Evolutionary conservation across 1,284 basidiomycete genomes (phyloP).

Genomic region (Sporisorium scitamineum): DNA sequence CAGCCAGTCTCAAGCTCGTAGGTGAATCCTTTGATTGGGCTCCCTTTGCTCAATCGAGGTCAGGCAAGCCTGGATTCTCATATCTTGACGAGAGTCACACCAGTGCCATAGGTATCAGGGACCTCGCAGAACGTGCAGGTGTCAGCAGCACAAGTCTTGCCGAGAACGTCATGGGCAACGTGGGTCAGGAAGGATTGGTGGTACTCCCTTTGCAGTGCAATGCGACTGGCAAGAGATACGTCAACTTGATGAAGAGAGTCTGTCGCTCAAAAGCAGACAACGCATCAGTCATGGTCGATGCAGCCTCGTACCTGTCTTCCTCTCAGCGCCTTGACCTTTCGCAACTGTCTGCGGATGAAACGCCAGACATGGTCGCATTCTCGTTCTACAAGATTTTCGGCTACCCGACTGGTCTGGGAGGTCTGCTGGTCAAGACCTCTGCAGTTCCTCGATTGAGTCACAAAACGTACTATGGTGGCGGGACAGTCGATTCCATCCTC

Average conservation of each 20-base stretch:
- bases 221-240: conserved; percentile 51
- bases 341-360: conserved; percentile 7
- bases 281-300: conserved; percentile 46
- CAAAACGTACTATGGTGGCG: conserved; percentile 56
- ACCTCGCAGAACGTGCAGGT: conserved; percentile 29
- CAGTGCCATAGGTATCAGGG: conserved; percentile 52
- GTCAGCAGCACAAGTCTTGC: conserved; percentile 6
- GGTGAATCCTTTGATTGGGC: conserved; percentile 53
- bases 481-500: conserved; percentile 49
- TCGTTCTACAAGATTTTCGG: conserved; percentile 63
- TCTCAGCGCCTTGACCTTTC: conserved; percentile 27
- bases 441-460: conserved; percentile 23
- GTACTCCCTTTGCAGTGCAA: conserved; percentile 60
- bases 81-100: conserved; percentile 52
- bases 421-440: conserved; percentile 43
- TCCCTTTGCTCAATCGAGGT: not conserved
- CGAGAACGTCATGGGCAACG: not conserved
- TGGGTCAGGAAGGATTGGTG: conserved; percentile 15
- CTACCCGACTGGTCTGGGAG: conserved; percentile 57
- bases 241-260: conserved; percentile 21
- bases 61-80: conserved; percentile 17
- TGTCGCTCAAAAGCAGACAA: conserved; percentile 10
- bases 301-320: conserved; percentile 56
- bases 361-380: conserved; percentile 53
- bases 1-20: conserved; percentile 51